Conservation (phyloP, 23 red algal genomes). For the Gracilaria caudata region DNA sequence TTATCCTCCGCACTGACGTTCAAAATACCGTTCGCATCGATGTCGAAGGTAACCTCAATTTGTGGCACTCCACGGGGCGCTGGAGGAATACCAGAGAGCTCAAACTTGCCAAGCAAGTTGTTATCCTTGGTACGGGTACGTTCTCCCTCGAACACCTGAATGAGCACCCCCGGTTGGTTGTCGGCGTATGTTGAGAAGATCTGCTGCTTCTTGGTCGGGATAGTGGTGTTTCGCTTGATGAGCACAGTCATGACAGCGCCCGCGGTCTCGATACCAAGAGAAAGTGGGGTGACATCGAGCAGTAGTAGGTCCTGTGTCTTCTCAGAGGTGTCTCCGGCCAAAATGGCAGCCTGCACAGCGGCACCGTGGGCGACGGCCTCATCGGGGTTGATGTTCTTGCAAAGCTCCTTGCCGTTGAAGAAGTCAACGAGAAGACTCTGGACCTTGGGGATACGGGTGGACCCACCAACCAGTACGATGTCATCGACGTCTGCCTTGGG, state of each 20-base stretch:
- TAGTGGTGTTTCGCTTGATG: conserved; percentile 98
- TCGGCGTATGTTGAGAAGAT: conserved; percentile 99
- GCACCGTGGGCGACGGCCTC: conserved; percentile 99
- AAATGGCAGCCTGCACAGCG: conserved; percentile 96
- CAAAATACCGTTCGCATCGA: conserved; percentile 99
- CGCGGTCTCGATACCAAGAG: conserved; percentile 97
- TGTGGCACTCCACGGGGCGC: conserved; percentile 98
- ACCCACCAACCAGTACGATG: conserved; percentile 97
- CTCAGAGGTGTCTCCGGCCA: conserved; percentile 92
- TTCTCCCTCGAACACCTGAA: conserved; percentile 99
- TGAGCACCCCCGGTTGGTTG: conserved; percentile 98
- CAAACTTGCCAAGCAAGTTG: conserved; percentile 96
- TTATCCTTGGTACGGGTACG: conserved; percentile 97
- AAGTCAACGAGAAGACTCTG: conserved; percentile 96
- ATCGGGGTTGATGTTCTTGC: conserved; percentile 99
- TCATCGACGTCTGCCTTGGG: conserved; percentile 98
- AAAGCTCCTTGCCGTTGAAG: conserved; percentile 99
- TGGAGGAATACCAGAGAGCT: conserved; percentile 95
- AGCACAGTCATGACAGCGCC: conserved; percentile 99
- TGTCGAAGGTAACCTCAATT: conserved; percentile 99
- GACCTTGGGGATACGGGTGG: conserved; percentile 98
- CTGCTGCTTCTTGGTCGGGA: conserved; percentile 99
- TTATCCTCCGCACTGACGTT: conserved; percentile 98
- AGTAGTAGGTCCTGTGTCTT: conserved; percentile 96
- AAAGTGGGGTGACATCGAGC: conserved; percentile 98